Percentiles rank a stretch among this genome's conserved stretches.
phyloP scores from a whole-genome alignment of 805 yeast genomes.

The Cyberlindnera subsufficiens region DNA sequence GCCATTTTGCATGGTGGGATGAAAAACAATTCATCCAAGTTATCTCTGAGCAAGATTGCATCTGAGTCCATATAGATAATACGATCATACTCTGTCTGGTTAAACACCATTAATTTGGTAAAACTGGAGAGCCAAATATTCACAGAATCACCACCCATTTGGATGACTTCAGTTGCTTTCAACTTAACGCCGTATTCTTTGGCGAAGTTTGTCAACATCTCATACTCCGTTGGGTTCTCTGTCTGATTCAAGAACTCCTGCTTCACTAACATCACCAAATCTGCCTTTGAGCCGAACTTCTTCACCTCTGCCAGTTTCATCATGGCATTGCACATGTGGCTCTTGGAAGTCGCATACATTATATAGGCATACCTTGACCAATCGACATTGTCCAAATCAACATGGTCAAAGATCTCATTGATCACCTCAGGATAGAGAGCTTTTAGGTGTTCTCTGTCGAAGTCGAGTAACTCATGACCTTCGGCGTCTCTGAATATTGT shows the following conservation, averaged over 20 bases:
- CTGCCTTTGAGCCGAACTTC: constrained; percentile 34
- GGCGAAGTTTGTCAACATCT: constrained; percentile 6
- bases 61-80: constrained; percentile 57
- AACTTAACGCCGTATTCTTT: constrained; percentile 9
- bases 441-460: constrained; percentile 18
- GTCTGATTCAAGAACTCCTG: constrained; percentile 22
- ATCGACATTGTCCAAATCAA: constrained; percentile 22
- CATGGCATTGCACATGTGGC: constrained; percentile 47
- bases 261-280: constrained; percentile 40
- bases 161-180: constrained; percentile 15
- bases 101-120: constrained; percentile 50
- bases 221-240: constrained; percentile 6
- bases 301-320: constrained; percentile 39
- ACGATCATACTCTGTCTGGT: constrained; percentile 42
- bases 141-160: constrained; percentile 12
- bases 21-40: constrained; percentile 47
- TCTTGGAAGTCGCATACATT: constrained; percentile 50
- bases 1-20: constrained; percentile 42
- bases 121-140: constrained; percentile 43
- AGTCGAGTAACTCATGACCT: constrained; percentile 11
- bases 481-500: not conserved
- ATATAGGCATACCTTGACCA: constrained; percentile 51
- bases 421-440: constrained; percentile 22
- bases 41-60: constrained; percentile 32
- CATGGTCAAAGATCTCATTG: constrained; percentile 12